Conservation (phyloP, 2,329 filamentous ascomycete species). For the Fusarium xylarioides region DNA sequence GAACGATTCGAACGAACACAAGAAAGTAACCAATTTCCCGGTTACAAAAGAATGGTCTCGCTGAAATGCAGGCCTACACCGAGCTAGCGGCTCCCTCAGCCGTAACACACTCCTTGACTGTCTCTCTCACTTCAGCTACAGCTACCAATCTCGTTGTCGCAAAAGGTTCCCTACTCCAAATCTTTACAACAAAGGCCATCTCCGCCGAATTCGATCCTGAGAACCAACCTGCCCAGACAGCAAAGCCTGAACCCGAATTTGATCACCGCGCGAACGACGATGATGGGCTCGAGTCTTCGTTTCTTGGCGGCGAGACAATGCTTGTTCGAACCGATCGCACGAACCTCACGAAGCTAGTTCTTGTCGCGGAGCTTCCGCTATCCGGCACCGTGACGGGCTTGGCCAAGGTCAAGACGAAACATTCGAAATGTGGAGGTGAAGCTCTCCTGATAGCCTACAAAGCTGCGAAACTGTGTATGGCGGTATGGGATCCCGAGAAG, state of each 20-base stretch:
- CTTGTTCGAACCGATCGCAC: conserved; percentile 70
- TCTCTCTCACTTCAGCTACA: conserved; percentile 79
- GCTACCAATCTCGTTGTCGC: conserved; percentile 89
- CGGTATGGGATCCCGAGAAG: conserved; percentile 90
- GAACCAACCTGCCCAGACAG: conserved; percentile 46
- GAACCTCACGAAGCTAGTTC: conserved; percentile 78
- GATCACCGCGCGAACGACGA: conserved; percentile 67
- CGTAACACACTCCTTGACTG: conserved; percentile 84
- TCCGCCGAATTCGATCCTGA: conserved; percentile 68
- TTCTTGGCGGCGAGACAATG: conserved; percentile 70
- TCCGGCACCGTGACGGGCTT: conserved; percentile 87
- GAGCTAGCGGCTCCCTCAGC: conserved; percentile 94
- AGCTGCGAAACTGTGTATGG: conserved; percentile 90
- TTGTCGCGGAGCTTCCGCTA: conserved; percentile 84
- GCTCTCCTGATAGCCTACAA: conserved; percentile 84
- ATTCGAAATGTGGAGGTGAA: conserved; percentile 82
- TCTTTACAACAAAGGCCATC: conserved; percentile 79
- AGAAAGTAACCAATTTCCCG: conserved; percentile 28
- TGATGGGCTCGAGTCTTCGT: conserved; percentile 72
- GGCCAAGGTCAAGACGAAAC: conserved; percentile 76
- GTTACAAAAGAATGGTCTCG: conserved; percentile 48
- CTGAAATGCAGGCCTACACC: conserved; percentile 92
- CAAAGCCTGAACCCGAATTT: conserved; percentile 57
- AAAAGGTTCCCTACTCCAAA: conserved; percentile 90
- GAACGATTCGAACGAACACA: background rate